Percentiles rank a stretch among this genome's conserved stretches.
Evolutionary conservation across 768 basidiomycete genomes (phyloP).

Genomic region (Auricularia heimuer): DNA sequence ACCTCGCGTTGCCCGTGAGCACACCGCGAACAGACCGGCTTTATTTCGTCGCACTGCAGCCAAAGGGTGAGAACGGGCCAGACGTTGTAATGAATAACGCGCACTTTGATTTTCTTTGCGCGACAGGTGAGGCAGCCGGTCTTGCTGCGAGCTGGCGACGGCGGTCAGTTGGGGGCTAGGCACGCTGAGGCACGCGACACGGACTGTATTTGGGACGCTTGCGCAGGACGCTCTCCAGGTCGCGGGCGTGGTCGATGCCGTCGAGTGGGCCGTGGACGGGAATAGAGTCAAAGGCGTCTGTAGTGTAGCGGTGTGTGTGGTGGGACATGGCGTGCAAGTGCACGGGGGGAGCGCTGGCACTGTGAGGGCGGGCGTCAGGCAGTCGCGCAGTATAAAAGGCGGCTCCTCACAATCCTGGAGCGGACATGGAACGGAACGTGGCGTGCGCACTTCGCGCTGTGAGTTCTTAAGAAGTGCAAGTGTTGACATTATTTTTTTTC

Average conservation of each 20-base stretch:
- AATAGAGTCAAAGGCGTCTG: neutral
- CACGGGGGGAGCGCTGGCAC: neutral
- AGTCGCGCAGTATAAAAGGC: neutral
- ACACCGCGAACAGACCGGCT: constrained; percentile 81
- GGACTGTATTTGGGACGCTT: neutral
- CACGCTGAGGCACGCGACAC: neutral
- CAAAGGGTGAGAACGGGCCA: constrained; percentile 3
- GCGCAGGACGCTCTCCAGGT: neutral
- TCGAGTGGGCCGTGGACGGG: neutral
- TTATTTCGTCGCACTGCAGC: constrained; percentile 77
- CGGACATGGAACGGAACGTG: neutral
- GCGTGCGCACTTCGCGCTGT: neutral
- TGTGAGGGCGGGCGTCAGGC: neutral
- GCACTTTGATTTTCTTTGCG: constrained; percentile 88
- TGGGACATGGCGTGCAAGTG: neutral
- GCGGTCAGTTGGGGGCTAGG: neutral
- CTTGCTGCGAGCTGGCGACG: constrained; percentile 55
- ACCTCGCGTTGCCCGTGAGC: constrained; percentile 79
- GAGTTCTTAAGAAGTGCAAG: neutral
- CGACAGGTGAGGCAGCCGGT: constrained; percentile 92
- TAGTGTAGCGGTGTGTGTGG: neutral
- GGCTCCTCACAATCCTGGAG: neutral
- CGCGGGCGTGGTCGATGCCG: neutral
- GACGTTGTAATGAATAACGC: constrained; percentile 14
- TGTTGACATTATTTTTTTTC: neutral